Percentiles rank a stretch among this genome's conserved stretches.
phyloP scores from a whole-genome alignment of 2,329 filamentous ascomycete genomes.

The Volutella citrinella region DNA sequence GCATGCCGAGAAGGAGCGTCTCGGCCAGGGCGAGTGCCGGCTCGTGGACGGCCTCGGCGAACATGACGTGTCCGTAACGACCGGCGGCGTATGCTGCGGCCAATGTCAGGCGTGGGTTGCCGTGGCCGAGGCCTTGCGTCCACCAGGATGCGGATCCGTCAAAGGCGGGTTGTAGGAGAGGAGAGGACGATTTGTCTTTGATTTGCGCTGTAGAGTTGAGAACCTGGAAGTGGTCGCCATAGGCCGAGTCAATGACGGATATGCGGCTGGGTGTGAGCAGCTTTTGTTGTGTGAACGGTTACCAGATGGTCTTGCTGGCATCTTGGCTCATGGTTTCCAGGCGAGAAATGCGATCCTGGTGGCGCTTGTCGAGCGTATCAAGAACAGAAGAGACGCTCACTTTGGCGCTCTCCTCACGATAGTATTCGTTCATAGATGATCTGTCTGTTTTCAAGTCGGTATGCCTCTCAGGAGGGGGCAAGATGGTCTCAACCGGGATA shows the following conservation, averaged over 20 bases:
- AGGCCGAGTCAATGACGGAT: slow-evolving; percentile 74
- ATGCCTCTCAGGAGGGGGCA: slow-evolving; percentile 53
- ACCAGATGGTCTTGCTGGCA: slow-evolving; percentile 71
- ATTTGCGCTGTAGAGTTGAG: no score
- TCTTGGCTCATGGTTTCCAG: slow-evolving; percentile 59
- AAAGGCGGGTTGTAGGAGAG: slow-evolving; percentile 54
- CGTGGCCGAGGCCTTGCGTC: slow-evolving; percentile 84
- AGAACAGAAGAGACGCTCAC: slow-evolving; percentile 44
- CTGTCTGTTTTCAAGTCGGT: slow-evolving; percentile 44
- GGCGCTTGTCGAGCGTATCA: slow-evolving; percentile 48
- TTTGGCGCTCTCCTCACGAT: slow-evolving; percentile 43
- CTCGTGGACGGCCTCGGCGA: slow-evolving; percentile 75
- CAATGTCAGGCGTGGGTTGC: slow-evolving; percentile 67
- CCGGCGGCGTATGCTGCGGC: slow-evolving; percentile 79
- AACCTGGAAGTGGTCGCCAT: slow-evolving; percentile 75
- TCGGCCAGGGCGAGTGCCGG: slow-evolving; percentile 71
- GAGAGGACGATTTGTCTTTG: background rate
- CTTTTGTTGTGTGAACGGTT: slow-evolving; percentile 81
- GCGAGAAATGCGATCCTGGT: slow-evolving; percentile 52
- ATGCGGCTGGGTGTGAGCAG: slow-evolving; percentile 61
- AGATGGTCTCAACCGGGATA: slow-evolving; percentile 56
- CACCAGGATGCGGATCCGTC: slow-evolving; percentile 89
- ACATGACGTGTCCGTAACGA: slow-evolving; percentile 86
- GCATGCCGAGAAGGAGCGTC: slow-evolving; percentile 54
- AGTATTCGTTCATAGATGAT: slow-evolving; percentile 62